A percentile compares a stretch with the other conserved stretches of the same genome.
These are phyloP conservation scores for Trichoderma cornu-damae DNA, from an alignment of 2,329 filamentous ascomycete species.

Conservation along the genomic window DNA sequence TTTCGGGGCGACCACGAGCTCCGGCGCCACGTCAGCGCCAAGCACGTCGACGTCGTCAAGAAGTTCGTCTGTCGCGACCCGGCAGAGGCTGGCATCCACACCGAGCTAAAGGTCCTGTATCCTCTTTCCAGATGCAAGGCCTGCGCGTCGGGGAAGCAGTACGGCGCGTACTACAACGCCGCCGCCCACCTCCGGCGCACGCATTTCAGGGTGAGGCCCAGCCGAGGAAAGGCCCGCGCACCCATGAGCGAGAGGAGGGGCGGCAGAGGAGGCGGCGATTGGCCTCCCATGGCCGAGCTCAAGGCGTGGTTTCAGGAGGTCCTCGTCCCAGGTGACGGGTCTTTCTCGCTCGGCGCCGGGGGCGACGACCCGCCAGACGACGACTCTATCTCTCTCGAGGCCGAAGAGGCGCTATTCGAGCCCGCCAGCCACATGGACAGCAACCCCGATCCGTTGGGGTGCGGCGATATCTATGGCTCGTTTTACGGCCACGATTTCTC, in stretches of 20 bases:
- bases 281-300: conserved; percentile 52
- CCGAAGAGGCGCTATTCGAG: conserved; percentile 17
- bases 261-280: conserved; percentile 50
- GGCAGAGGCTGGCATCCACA: conserved; percentile 33
- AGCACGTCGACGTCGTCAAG: conserved; percentile 56
- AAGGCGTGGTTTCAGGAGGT: conserved; percentile 58
- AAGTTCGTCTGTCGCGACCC: conserved; percentile 58
- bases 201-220: conserved; percentile 69
- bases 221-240: conserved; percentile 41
- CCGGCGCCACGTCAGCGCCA: conserved; percentile 58
- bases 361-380: background rate
- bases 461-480: background rate
- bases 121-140: conserved; percentile 79
- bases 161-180: conserved; percentile 91
- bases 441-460: background rate
- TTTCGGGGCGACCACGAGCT: conserved; percentile 86
- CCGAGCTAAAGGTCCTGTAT: conserved; percentile 48
- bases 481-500: background rate
- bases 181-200: conserved; percentile 82
- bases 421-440: background rate
- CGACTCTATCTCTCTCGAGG: background rate
- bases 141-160: conserved; percentile 70
- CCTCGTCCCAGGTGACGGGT: background rate
- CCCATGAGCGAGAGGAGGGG: conserved; percentile 46
- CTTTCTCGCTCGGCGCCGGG: background rate